phyloP scores from a whole-genome alignment of 441 rosid species.

The Pelargonium hybrid region DNA sequence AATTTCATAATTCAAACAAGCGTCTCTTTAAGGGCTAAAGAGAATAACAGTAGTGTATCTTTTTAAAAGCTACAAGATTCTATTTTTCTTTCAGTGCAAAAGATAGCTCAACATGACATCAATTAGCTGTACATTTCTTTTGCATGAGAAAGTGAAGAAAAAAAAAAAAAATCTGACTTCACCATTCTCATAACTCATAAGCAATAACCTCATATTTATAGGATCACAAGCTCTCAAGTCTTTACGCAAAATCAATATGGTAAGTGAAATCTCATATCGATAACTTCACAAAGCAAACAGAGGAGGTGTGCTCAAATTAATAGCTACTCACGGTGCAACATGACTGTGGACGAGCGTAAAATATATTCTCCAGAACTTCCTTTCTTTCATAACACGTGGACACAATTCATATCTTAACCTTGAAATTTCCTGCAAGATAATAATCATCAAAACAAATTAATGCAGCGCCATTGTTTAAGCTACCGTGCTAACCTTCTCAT shows the following conservation, averaged over 20 bases:
- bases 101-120: not conserved
- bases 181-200: no score
- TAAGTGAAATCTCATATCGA: not conserved
- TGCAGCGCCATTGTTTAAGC: no score
- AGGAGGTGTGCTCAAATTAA: not conserved
- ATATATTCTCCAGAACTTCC: slow-evolving; percentile 62
- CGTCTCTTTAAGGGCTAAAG: not conserved
- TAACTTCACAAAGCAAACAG: not conserved
- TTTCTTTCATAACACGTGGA: slow-evolving; percentile 57
- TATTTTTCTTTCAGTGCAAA: not conserved
- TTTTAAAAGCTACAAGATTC: not conserved
- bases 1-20: not conserved
- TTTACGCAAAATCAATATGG: not conserved
- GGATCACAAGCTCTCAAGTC: not conserved
- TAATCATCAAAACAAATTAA: not conserved
- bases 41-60: not conserved
- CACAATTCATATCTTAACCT: slow-evolving; percentile 53
- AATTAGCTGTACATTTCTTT: no score
- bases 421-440: slow-evolving; percentile 41
- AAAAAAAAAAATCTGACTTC: no score
- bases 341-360: slow-evolving; percentile 61
- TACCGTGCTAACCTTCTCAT: no score
- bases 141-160: no score
- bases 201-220: not conserved
- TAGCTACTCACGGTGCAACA: slow-evolving; percentile 44